Conservation (phyloP, 108 stramenopile genomes). For the Bacterosira constricta region DNA sequence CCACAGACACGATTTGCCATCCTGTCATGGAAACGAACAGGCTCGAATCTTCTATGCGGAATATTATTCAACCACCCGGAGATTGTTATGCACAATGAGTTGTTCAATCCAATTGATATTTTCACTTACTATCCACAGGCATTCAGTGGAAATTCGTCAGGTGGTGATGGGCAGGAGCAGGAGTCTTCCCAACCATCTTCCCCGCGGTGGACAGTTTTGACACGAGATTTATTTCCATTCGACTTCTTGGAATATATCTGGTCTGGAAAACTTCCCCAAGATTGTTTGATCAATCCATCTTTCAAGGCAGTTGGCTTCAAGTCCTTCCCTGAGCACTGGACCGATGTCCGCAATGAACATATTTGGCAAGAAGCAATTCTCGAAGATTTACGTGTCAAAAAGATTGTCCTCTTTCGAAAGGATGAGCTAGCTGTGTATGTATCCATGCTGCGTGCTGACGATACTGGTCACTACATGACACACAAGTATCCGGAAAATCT, state of each 20-base stretch:
- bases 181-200: too few species aligned
- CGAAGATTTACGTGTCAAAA: conserved; percentile 42
- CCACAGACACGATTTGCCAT: conserved; percentile 38
- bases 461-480: conserved; percentile 47
- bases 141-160: too few species aligned
- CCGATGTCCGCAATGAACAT: conserved; percentile 18
- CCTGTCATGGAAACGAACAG: conserved; percentile 45
- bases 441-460: conserved; percentile 27
- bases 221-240: conserved; percentile 25
- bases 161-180: too few species aligned
- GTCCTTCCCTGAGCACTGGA: conserved; percentile 51
- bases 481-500: conserved; percentile 36
- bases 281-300: conserved; percentile 1
- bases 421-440: conserved; percentile 46
- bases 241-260: conserved; percentile 34
- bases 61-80: conserved; percentile 48
- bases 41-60: conserved; percentile 49
- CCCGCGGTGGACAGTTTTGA: conserved; percentile 27
- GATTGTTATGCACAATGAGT: conserved; percentile 54
- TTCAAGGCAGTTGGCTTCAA: conserved; percentile 54
- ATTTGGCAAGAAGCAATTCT: conserved; percentile 35
- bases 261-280: conserved; percentile 1
- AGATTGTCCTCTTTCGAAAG: conserved; percentile 39
- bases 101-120: conserved; percentile 54
- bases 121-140: conserved; percentile 47